phyloP scores from a whole-genome alignment of 2,329 filamentous ascomycete genomes.

The Pyrenochaeta sp. region DNA sequence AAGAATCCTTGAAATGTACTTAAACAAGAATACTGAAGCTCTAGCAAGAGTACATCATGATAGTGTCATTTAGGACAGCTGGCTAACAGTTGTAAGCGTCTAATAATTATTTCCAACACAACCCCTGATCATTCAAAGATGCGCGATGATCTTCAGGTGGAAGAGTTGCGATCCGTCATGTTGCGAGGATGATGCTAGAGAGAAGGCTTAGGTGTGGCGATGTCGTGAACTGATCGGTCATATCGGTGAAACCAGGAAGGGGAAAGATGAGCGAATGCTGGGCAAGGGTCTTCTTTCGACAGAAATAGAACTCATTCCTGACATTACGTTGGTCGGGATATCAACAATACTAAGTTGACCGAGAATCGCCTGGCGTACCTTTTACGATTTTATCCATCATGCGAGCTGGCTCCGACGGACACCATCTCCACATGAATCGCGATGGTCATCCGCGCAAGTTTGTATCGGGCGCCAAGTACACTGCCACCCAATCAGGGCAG shows the following conservation, averaged over 20 bases:
- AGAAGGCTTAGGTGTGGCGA: slow-evolving; percentile 2
- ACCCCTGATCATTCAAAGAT: slow-evolving; percentile 2
- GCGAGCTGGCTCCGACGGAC: not conserved
- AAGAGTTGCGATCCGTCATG: slow-evolving; percentile 5
- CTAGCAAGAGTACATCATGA: no score
- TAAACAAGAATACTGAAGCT: no score
- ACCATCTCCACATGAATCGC: not conserved
- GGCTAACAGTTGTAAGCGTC: no score
- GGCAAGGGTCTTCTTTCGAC: not conserved
- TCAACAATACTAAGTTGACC: no score
- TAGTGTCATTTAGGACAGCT: no score
- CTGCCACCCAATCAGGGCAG: slow-evolving; percentile 14
- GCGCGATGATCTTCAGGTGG: not conserved
- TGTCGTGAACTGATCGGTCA: not conserved
- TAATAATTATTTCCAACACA: slow-evolving; percentile 1
- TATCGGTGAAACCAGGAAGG: not conserved
- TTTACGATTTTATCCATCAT: no score
- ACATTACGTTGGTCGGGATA: no score
- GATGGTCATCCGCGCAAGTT: slow-evolving; percentile 5
- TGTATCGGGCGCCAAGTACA: slow-evolving; percentile 11
- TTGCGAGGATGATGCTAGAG: slow-evolving; percentile 1
- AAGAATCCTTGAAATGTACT: no score
- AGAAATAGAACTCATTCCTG: slow-evolving; percentile 5
- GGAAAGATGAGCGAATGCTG: slow-evolving; percentile 3
- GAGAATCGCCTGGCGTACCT: no score